Evolutionary conservation across 164 flowering plant genomes (phyloP).

Genomic region (Dillenia turbinata): DNA sequence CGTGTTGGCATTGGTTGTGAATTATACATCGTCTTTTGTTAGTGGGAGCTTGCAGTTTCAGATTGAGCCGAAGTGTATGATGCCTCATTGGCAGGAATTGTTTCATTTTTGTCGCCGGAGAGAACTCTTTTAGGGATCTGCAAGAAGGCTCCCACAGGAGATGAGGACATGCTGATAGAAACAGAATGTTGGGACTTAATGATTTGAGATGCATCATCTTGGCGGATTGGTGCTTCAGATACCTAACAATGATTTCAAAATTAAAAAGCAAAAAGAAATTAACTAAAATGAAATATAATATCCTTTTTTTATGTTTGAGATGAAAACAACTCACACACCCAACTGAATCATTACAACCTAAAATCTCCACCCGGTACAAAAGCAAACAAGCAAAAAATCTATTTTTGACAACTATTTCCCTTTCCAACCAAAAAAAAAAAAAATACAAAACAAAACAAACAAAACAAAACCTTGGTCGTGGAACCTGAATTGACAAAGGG

Average conservation of each 20-base stretch:
- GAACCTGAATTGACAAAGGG: too few species aligned
- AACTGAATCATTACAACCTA: too few species aligned
- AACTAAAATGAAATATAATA: too few species aligned
- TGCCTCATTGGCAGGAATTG: slow-evolving; percentile 5
- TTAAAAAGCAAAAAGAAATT: not conserved
- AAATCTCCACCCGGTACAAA: too few species aligned
- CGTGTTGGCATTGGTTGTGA: slow-evolving; percentile 63
- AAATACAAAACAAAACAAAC: too few species aligned
- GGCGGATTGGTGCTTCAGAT: slow-evolving; percentile 11
- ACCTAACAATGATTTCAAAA: slow-evolving; percentile 14
- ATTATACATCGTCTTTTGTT: slow-evolving; percentile 29
- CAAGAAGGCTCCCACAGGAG: slow-evolving; percentile 33
- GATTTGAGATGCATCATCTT: slow-evolving; percentile 4
- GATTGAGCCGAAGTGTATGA: slow-evolving; percentile 9
- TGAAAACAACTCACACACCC: too few species aligned
- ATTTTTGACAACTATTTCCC: too few species aligned
- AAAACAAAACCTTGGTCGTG: too few species aligned
- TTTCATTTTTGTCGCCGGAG: slow-evolving; percentile 20
- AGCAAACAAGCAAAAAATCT: too few species aligned
- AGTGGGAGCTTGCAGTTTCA: not conserved
- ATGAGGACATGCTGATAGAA: slow-evolving; percentile 68
- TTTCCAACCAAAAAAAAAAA: too few species aligned
- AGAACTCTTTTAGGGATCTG: slow-evolving; percentile 24
- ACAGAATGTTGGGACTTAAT: slow-evolving; percentile 18
- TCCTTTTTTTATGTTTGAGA: too few species aligned